Evolutionary conservation across 2,329 filamentous ascomycete species (phyloP), one percentile per base, ranked within the genome.

Genomic region (Colletotrichum euphorbiae): DNA sequence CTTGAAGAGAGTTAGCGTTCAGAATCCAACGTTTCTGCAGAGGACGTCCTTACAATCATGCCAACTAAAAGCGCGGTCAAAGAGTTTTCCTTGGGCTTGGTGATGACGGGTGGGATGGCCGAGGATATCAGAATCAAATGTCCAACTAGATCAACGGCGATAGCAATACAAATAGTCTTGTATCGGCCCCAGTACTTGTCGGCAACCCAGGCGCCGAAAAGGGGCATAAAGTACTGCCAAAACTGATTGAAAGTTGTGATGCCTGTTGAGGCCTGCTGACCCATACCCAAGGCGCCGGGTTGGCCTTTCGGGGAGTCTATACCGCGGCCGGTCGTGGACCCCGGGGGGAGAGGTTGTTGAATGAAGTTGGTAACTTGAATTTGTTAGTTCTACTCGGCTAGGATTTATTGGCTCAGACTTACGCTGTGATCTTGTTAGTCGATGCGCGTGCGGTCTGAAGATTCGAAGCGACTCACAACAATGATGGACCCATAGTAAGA

Each of bases 401-500:
- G 8, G 11, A 9, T n/a, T 8, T 4, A 3, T 13, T 1, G 13
- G 31, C 19, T 5, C 15, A 24, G 13, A 43, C 62, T 33, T 67
- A 69, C 66, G 60, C 66, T 69, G 19, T 3, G 4, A 4, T 12
- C 3, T 19, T 3, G 55, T 61, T 12, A 69, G 46, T 24, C 9
- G 4, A 3, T 11, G 2, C 36, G 8, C 9, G 8, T 15, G 21
- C 6, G 9, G 2, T 12, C 1, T 1, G 12, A 2, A 12, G 3
- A 15, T 11, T 2, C 6, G 38, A 9, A 3, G 24, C 38, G 80
- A 90, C 74, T 89, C 77, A 89, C 87, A 89, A 91, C 84, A 45
- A 87, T 84, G 11, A 85, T 87, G 5, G 86, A 88, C 38, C 91
- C 91, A 72, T 92, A 92, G 81, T 91, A 93, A 3, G 88, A 90